Conservation (phyloP, 805 yeast species). For the Zygoascus flipseniorum region DNA sequence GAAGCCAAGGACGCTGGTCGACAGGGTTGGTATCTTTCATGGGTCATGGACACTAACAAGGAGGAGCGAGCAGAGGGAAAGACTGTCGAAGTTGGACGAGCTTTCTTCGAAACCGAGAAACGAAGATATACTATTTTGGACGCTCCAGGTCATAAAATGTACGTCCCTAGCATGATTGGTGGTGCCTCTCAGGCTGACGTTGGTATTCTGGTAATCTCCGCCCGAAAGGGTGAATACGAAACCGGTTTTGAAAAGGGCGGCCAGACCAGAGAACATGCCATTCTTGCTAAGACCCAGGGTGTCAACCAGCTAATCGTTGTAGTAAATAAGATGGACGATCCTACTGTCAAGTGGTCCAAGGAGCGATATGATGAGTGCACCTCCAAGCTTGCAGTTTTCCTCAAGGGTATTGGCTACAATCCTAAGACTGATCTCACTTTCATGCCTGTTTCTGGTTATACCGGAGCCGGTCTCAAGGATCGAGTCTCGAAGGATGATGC, state of each 20-base stretch:
- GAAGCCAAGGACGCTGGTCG: constrained; percentile 99
- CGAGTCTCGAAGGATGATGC: constrained; percentile 61
- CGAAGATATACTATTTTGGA: constrained; percentile 96
- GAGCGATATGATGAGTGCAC: constrained; percentile 96
- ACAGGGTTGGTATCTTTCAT: constrained; percentile 98
- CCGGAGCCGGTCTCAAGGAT: constrained; percentile 94
- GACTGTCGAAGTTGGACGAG: constrained; percentile 97
- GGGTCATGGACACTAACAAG: constrained; percentile 99
- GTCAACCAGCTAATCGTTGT: constrained; percentile 89
- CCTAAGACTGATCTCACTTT: constrained; percentile 73
- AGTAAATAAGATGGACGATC: constrained; percentile 98
- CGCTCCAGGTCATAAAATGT: constrained; percentile 99
- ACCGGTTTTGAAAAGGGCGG: constrained; percentile 99
- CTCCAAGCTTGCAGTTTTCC: constrained; percentile 62
- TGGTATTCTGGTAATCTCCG: constrained; percentile 93
- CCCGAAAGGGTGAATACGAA: constrained; percentile 98
- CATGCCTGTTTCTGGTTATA: constrained; percentile 98
- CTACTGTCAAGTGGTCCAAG: constrained; percentile 92
- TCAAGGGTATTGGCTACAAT: constrained; percentile 76
- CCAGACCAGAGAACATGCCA: constrained; percentile 96
- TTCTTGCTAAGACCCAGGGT: constrained; percentile 97
- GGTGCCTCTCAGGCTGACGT: constrained; percentile 99
- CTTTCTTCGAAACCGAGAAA: constrained; percentile 94
- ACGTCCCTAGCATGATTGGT: constrained; percentile 98
- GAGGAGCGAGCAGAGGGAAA: constrained; percentile 99